phyloP scores from a whole-genome alignment of 768 basidiomycete species.

The Phylloporus sp. region DNA sequence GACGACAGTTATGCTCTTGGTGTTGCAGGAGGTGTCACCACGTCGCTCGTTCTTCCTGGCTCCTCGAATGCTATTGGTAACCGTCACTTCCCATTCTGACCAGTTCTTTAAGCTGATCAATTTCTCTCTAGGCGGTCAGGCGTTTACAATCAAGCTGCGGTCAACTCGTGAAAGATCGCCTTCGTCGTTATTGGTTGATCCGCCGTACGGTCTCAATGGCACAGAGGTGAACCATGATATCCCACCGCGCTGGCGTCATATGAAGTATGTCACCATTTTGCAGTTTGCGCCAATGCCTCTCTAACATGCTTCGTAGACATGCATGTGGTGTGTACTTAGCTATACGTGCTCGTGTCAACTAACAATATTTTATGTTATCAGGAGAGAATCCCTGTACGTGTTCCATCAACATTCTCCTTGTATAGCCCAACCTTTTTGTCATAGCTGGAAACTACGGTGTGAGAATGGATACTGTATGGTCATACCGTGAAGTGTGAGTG shows the following conservation, averaged over 20 bases:
- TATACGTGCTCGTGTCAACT: background rate
- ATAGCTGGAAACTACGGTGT: constrained; percentile 36
- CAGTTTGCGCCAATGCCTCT: background rate
- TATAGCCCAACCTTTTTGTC: background rate
- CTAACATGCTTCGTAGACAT: constrained; percentile 40
- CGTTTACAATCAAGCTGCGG: constrained; percentile 73
- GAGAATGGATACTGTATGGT: constrained; percentile 64
- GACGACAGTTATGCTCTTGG: constrained; percentile 57
- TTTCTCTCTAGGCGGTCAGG: constrained; percentile 57
- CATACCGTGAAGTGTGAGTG: constrained; percentile 55
- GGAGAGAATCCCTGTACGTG: constrained; percentile 58
- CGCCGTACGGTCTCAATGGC: constrained; percentile 54
- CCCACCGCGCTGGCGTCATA: constrained; percentile 61
- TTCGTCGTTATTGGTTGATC: constrained; percentile 67
- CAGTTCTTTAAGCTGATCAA: background rate
- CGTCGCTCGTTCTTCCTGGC: constrained; percentile 72
- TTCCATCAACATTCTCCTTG: background rate
- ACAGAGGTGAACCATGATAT: constrained; percentile 30
- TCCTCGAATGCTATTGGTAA: constrained; percentile 58
- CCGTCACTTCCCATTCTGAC: background rate
- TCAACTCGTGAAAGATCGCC: constrained; percentile 67
- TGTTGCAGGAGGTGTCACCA: constrained; percentile 70
- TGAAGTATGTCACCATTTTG: constrained; percentile 49
- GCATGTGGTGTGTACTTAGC: constrained; percentile 48
- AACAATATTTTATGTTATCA: background rate